These are phyloP conservation scores for Cadophora sp. DNA, from an alignment of 2,329 filamentous ascomycete species.

Conservation along the genomic window DNA sequence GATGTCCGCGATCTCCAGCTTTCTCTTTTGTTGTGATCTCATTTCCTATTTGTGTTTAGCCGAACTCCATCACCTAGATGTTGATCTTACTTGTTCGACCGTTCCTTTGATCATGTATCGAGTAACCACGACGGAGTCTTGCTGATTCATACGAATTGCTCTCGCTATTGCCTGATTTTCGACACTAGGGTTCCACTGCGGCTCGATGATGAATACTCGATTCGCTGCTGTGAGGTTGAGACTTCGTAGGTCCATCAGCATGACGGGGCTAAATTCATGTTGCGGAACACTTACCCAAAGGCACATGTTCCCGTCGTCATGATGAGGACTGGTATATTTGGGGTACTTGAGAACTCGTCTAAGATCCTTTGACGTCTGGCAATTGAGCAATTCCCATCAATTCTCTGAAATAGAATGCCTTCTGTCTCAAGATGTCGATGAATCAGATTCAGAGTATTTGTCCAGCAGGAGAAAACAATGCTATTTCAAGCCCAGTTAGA, in stretches of 20 bases:
- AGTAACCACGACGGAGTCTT: slow-evolving; percentile 34
- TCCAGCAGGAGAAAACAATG: slow-evolving; percentile 1
- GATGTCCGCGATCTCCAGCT: slow-evolving; percentile 28
- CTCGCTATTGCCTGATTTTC: slow-evolving; percentile 41
- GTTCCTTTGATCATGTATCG: slow-evolving; percentile 40
- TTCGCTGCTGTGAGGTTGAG: slow-evolving; percentile 37
- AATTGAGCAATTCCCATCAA: neutral
- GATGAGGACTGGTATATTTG: slow-evolving; percentile 45
- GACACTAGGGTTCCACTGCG: slow-evolving; percentile 44
- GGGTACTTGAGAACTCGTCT: slow-evolving; percentile 17
- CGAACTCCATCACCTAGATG: neutral
- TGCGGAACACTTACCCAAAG: slow-evolving; percentile 24
- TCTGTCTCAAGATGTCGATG: neutral
- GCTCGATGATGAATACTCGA: slow-evolving; percentile 41
- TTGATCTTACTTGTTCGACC: slow-evolving; percentile 34
- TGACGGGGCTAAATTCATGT: neutral
- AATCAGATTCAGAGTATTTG: neutral
- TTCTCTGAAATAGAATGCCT: neutral
- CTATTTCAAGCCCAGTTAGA: neutral
- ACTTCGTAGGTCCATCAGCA: slow-evolving; percentile 30
- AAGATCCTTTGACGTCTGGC: neutral
- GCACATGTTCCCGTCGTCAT: slow-evolving; percentile 49
- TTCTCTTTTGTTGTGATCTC: slow-evolving; percentile 29
- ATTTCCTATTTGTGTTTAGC: slow-evolving; percentile 24
- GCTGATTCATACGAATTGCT: slow-evolving; percentile 38